Evolutionary conservation across 345 rosid species (phyloP).

Genomic region (Lumnitzera racemosa): DNA sequence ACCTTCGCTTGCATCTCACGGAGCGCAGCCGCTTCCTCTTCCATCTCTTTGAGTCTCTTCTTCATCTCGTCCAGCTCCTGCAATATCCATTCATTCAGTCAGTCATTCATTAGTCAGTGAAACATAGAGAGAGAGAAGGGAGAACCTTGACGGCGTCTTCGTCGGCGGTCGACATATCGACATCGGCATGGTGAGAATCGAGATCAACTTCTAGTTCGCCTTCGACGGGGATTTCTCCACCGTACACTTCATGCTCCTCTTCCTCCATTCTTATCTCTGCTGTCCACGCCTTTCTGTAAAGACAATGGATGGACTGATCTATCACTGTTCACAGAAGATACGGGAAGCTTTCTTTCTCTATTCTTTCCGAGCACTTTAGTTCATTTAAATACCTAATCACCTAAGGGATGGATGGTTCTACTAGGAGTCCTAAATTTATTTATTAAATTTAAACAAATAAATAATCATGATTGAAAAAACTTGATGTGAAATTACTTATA

Average conservation of each 20-base stretch:
- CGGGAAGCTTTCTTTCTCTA: no score
- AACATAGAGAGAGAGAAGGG: not conserved
- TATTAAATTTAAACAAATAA: no score
- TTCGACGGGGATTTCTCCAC: slow-evolving; percentile 87
- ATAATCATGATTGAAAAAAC: no score
- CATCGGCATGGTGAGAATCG: slow-evolving; percentile 53
- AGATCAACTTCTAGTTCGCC: slow-evolving; percentile 74
- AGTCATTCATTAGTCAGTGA: not conserved
- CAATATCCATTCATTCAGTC: slow-evolving; percentile 7
- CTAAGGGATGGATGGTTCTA: no score
- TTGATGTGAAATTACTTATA: no score
- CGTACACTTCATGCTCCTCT: slow-evolving; percentile 95
- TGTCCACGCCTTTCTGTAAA: no score
- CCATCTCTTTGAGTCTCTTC: slow-evolving; percentile 93
- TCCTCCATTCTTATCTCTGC: slow-evolving; percentile 45
- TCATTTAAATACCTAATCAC: no score
- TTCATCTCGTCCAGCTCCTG: slow-evolving; percentile 98
- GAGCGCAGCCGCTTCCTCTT: slow-evolving; percentile 95
- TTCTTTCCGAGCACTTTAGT: no score
- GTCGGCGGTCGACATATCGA: slow-evolving; percentile 68
- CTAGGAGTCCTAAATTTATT: no score
- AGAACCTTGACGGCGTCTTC: slow-evolving; percentile 79
- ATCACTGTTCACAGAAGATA: no score
- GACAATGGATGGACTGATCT: no score
- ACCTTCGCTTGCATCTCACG: slow-evolving; percentile 99